Percentiles rank a stretch among this genome's conserved stretches.
Evolutionary conservation across 495 filamentous ascomycete genomes (phyloP).

Genomic region (Xylaria scruposa): DNA sequence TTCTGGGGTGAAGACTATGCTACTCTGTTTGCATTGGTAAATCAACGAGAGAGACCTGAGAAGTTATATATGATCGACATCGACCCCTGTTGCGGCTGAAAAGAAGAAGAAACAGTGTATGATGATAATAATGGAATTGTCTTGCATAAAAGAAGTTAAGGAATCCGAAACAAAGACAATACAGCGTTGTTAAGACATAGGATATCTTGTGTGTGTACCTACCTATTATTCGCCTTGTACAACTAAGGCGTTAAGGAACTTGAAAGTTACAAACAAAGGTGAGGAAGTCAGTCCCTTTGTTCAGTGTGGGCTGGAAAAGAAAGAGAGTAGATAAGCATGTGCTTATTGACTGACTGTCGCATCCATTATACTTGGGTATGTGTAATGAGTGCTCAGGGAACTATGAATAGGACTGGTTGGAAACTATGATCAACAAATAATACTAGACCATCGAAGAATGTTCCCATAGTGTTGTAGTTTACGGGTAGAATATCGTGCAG

Average conservation of each 20-base stretch:
- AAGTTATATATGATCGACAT: conserved; percentile 7
- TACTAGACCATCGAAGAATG: not conserved
- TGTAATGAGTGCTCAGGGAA: not conserved
- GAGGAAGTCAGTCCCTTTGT: not conserved
- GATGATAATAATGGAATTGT: not conserved
- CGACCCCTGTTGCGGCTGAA: not conserved
- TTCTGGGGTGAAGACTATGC: not conserved
- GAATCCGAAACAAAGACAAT: not conserved
- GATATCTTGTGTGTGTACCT: not conserved
- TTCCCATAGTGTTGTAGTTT: not conserved
- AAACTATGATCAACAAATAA: not conserved
- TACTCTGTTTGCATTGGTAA: not conserved
- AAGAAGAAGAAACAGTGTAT: not conserved
- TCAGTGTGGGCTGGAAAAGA: not conserved
- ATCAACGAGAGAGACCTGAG: not conserved
- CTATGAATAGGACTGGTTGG: not conserved
- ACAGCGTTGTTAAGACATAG: not conserved
- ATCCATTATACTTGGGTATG: too few relatives aligned
- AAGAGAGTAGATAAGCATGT: not conserved
- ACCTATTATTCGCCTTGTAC: not conserved
- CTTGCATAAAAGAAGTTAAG: not conserved
- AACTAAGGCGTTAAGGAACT: not conserved
- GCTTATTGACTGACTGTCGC: not conserved
- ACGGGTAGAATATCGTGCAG: not conserved
- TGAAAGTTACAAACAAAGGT: conserved; percentile 4